Evolutionary conservation across 345 rosid species (phyloP).

Genomic region (Pistacia integerrima): DNA sequence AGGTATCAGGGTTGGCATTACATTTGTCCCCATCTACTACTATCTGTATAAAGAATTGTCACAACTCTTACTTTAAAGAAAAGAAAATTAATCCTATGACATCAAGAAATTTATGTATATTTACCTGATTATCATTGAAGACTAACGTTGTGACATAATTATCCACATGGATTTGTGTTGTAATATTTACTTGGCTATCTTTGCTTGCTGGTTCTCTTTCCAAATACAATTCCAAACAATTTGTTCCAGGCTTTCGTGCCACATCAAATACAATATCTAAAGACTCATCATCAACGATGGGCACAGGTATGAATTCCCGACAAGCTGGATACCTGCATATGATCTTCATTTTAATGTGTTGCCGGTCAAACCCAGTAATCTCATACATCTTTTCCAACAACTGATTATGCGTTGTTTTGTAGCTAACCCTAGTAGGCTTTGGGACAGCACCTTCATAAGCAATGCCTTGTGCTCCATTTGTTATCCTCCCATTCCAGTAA

Average conservation of each 20-base stretch:
- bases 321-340: background rate
- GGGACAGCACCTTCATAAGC: background rate
- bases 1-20: background rate
- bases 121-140: background rate
- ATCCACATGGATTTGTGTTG: background rate
- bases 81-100: background rate
- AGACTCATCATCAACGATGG: background rate
- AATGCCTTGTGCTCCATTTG: background rate
- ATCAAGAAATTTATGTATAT: background rate
- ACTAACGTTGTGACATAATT: background rate
- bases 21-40: background rate
- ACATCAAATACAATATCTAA: background rate
- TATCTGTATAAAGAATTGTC: background rate
- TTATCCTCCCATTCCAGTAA: slow-evolving; percentile 1
- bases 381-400: background rate
- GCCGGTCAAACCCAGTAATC: background rate
- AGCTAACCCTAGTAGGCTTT: background rate
- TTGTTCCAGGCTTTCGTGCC: background rate
- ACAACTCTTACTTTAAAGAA: too few species aligned
- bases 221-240: background rate
- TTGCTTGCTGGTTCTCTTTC: background rate
- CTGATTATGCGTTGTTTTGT: background rate
- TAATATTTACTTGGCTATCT: background rate
- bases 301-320: background rate
- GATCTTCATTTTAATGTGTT: background rate